Conservation (phyloP, 345 rosid genomes). For the Eucalyptus cloeziana region DNA sequence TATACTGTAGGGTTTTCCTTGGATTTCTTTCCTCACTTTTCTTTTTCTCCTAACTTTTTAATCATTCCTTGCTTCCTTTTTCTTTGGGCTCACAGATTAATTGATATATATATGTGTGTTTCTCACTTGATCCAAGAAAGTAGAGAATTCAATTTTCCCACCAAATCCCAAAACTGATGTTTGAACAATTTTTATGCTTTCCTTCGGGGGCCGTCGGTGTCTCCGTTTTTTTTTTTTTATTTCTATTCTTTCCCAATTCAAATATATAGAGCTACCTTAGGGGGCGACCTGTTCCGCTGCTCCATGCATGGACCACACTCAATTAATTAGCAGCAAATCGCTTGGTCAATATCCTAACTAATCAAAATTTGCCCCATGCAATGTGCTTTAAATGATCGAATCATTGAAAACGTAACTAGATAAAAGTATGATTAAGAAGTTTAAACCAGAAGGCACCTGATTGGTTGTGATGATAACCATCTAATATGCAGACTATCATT, state of each 20-base stretch:
- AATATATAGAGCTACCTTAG: background rate
- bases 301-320: background rate
- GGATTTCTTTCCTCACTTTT: constrained; percentile 23
- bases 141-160: constrained; percentile 30
- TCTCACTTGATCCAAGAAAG: constrained; percentile 70
- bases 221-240: background rate
- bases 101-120: background rate
- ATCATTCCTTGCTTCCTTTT: constrained; percentile 43
- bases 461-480: background rate
- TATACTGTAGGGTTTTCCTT: constrained; percentile 4
- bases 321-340: background rate
- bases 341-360: background rate
- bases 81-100: constrained; percentile 12
- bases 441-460: background rate
- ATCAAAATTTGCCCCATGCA: background rate
- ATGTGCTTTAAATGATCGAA: background rate
- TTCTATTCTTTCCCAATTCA: background rate
- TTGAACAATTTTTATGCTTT: background rate
- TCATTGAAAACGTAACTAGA: background rate
- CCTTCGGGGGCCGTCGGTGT: background rate
- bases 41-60: constrained; percentile 29
- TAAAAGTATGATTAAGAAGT: background rate
- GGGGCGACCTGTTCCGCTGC: background rate
- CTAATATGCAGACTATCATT: background rate
- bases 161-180: background rate